phyloP scores from a whole-genome alignment of 1,284 basidiomycete genomes.

The Trichosporon faecale region DNA sequence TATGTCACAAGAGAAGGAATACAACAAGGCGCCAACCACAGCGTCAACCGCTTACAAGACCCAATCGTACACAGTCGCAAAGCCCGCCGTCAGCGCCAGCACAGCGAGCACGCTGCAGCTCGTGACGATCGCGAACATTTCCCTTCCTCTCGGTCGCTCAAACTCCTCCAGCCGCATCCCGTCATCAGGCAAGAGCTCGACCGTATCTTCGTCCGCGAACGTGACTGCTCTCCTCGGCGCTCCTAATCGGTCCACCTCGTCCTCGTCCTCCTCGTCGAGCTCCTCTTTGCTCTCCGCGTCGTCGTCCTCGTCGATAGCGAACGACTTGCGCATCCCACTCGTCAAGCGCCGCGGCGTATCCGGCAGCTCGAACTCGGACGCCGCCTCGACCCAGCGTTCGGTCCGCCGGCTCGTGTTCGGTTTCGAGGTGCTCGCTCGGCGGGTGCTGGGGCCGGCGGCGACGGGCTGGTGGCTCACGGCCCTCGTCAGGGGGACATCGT shows the following conservation, averaged over 20 bases:
- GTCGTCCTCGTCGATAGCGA: constrained; percentile 1
- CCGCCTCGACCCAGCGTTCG: constrained; percentile 4
- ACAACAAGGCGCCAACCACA: neutral
- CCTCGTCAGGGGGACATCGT: neutral
- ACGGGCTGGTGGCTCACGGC: neutral
- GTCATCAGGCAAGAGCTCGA: neutral
- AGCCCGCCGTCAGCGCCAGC: neutral
- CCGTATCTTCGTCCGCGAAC: constrained; percentile 1
- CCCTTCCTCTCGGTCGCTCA: neutral
- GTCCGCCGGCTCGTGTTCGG: neutral
- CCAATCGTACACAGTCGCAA: constrained; percentile 4
- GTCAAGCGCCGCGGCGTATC: neutral
- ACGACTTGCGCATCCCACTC: neutral
- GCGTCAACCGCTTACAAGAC: neutral
- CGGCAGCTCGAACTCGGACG: neutral
- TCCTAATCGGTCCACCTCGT: neutral
- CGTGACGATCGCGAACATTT: neutral
- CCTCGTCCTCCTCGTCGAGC: neutral
- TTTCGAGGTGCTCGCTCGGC: neutral
- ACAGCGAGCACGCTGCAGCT: neutral
- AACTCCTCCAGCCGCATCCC: constrained; percentile 1
- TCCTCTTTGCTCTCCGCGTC: neutral
- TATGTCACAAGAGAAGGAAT: constrained; percentile 8
- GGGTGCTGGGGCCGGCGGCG: neutral
- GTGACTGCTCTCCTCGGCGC: neutral